These are phyloP conservation scores for Parietaria judaica DNA, from an alignment of 306 rosid genomes.

Conservation along the genomic window DNA sequence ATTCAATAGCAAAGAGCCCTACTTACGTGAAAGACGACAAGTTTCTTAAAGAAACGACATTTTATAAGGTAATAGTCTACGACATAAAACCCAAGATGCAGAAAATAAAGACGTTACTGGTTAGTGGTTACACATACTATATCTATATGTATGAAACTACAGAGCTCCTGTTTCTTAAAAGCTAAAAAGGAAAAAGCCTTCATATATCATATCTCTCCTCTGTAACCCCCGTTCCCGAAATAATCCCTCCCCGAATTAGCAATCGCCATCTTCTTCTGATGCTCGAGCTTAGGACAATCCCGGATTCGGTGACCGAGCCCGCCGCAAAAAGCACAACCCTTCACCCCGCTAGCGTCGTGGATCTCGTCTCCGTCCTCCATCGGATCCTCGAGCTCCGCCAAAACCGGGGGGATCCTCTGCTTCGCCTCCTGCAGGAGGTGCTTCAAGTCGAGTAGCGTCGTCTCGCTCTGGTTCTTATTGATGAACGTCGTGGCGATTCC, in stretches of 20 bases:
- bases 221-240: slow-evolving; percentile 87
- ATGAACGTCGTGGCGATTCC: slow-evolving; percentile 92
- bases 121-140: too few relatives aligned
- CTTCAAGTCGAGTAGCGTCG: slow-evolving; percentile 89
- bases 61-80: too few relatives aligned
- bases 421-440: slow-evolving; percentile 96
- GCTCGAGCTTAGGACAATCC: slow-evolving; percentile 80
- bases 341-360: slow-evolving; percentile 65
- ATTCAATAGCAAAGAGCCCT: too few relatives aligned
- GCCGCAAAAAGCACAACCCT: slow-evolving; percentile 91
- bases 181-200: background rate
- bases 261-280: slow-evolving; percentile 76
- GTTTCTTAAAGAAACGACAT: too few relatives aligned
- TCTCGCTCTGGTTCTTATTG: slow-evolving; percentile 89
- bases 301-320: slow-evolving; percentile 92
- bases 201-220: slow-evolving; percentile 62
- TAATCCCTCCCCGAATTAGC: slow-evolving; percentile 75
- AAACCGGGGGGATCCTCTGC: slow-evolving; percentile 91
- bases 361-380: slow-evolving; percentile 77
- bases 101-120: background rate
- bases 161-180: background rate
- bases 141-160: too few relatives aligned
- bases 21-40: too few relatives aligned
- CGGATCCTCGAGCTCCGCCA: slow-evolving; percentile 83
- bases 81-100: background rate